These are phyloP conservation scores for Biancaea sappan DNA, from an alignment of 306 rosid genomes.

Conservation along the genomic window DNA sequence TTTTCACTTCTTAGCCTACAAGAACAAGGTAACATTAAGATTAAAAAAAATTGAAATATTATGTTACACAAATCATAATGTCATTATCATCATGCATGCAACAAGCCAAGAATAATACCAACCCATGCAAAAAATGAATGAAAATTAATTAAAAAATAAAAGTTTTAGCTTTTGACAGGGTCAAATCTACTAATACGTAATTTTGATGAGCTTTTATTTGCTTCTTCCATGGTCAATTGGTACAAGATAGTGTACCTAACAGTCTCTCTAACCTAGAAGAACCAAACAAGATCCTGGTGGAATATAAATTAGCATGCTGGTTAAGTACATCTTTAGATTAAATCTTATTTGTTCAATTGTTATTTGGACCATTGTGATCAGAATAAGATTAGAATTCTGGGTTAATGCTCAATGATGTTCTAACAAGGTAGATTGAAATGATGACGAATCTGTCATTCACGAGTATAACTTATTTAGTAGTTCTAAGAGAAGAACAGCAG, in stretches of 20 bases:
- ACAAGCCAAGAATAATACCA: not conserved
- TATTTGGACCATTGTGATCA: slow-evolving; percentile 1
- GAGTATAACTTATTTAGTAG: slow-evolving; percentile 75
- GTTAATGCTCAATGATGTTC: slow-evolving; percentile 22
- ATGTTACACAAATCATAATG: too few species aligned
- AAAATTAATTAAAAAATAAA: too few species aligned
- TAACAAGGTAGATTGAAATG: slow-evolving; percentile 4
- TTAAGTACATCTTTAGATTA: not conserved
- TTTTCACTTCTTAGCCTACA: too few species aligned
- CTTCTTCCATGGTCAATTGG: not conserved
- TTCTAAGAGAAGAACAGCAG: slow-evolving; percentile 93
- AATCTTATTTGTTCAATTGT: slow-evolving; percentile 24
- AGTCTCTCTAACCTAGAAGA: not conserved
- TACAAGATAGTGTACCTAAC: not conserved
- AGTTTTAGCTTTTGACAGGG: too few species aligned
- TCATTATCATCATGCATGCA: not conserved
- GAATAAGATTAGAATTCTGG: slow-evolving; percentile 20
- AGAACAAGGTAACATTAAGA: too few species aligned
- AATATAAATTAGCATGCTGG: not conserved
- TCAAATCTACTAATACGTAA: too few species aligned
- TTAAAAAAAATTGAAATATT: too few species aligned
- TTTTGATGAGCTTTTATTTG: not conserved
- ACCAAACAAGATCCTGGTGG: not conserved
- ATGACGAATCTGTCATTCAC: slow-evolving; percentile 35
- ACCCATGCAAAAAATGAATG: not conserved